Base-by-base conservation (phyloP, 2,329 filamentous ascomycete genomes). In the Apiospora rasikravindrae region DNA sequence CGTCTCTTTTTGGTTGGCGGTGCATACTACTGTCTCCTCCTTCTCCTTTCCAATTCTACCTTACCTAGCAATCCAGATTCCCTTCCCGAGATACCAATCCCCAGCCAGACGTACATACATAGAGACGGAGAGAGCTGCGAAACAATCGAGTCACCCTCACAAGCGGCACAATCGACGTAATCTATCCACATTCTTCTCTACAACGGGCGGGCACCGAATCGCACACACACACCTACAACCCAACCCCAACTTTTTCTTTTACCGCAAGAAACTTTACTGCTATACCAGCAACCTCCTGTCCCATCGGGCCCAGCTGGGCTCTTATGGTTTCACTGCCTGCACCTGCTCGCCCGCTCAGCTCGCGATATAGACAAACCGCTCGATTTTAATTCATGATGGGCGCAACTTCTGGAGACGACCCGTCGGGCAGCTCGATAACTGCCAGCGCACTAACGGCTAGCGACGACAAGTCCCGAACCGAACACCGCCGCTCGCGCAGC, bases 251-350 rank as follows among this genome's bases (percentile, higher is more conserved):
- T 71, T 72, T 74, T 75, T 42, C 40, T 70, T 70, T 72, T 70
- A 71, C 72, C 71, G 68, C 72, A 61, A 68, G 72, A 64, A 69
- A 75, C 67, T 69, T 57, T 44, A 74, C 67, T 37, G 8, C 33
- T 37, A 40, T 73, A 73, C 73, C 71, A 37, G 29, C 57, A 40
- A 40, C 57, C 19, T 64, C 33, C 33, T 64, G 33, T 69, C 67
- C 67, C 73, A 76, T 78, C 78, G 76, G 75, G 78, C 76, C 78
- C 77, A 64, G 77, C 80, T 78, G 79, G 79, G 79, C 77, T 79
- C 74, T 70, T 72, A 71, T 71, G 72, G 72, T 73, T 67, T 57
- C 45, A 26, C 24, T 44, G 33, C 33, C 67, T 37, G 16, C 49
- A 69, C 67, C 44, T 29, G 19, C 67, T 45, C 67, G 67, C 44